A percentile compares a stretch with the other conserved stretches of the same genome.
Conservation (phyloP, 441 rosid genomes). For the Jatropha podagrica region DNA sequence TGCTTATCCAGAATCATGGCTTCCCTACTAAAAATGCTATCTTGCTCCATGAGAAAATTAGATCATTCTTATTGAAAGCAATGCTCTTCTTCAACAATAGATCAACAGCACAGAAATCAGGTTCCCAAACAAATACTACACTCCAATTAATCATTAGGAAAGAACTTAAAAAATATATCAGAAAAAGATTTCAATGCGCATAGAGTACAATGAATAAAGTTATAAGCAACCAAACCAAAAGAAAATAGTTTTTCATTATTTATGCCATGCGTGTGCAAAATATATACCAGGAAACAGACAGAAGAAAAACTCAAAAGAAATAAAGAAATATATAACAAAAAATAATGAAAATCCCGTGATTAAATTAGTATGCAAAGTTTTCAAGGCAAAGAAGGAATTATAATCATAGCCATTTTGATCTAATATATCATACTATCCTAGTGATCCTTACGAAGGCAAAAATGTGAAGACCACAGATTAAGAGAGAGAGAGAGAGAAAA, state of each 20-base stretch:
- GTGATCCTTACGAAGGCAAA: background rate
- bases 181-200: background rate
- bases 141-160: background rate
- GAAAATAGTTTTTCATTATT: background rate
- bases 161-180: background rate
- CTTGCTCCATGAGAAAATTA: background rate
- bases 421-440: background rate
- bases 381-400: background rate
- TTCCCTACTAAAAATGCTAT: background rate
- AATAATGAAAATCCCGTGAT: background rate
- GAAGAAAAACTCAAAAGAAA: conserved; percentile 5
- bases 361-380: background rate
- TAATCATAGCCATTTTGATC: background rate
- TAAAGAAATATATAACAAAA: background rate
- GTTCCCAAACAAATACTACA: background rate
- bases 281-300: background rate
- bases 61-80: background rate
- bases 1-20: background rate
- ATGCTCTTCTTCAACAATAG: background rate
- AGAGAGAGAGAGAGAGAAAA: background rate
- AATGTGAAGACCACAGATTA: background rate
- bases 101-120: background rate
- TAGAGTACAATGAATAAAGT: background rate
- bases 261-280: background rate
- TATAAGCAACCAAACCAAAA: background rate